Base-by-base conservation (phyloP, 176 grass and related monocot species). In the Phoenix dactylifera region DNA sequence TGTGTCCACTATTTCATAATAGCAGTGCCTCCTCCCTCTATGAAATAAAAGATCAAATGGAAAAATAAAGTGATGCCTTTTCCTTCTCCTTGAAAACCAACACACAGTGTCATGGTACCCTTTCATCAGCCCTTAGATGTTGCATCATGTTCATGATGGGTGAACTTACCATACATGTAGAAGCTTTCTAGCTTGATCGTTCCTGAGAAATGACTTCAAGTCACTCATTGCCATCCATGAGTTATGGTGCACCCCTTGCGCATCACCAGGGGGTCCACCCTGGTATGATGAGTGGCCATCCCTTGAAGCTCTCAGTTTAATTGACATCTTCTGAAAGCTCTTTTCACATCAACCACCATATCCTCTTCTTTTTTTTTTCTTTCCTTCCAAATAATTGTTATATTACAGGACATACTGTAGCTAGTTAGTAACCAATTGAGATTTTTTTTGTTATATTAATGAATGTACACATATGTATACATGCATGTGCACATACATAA, bases 231-330 rank as follows among this genome's bases (percentile, higher is more conserved):
- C 51, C 64, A 62, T 58, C 49, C 17, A 52, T 18, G 62, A 18
- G 51, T 60, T 58, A 26, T 55, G 55, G 54, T 50, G 20, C 51
- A 35, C 35, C 14, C 30, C 28, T 58, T 44, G 35, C 35, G 6
- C 35, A 44, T 44, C 35, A 44, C 1, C 35, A 44, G 25, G 17
- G 7, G 5, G 16, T 29, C 52, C 69, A 71, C 60, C 61, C 62
- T 82, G 35, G 39, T 20, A 66, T 44, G 3, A 70, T 82, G 70
- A 72, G 62, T 30, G 74, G 78, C 73, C 63, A 23, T 63, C 28
- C 28, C 17, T 62, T 5, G n/a, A 55, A 50, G 23, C 71, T 76
- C 51, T 54, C n/a, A 28, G 28, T 54, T 63, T 73, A 58, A 51
- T 68, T 63, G 5, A 7, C 28, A 30, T 30, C 28, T 30, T 30